Evolutionary conservation across 768 basidiomycete species (phyloP).

Genomic region (Tremella mesenterica): DNA sequence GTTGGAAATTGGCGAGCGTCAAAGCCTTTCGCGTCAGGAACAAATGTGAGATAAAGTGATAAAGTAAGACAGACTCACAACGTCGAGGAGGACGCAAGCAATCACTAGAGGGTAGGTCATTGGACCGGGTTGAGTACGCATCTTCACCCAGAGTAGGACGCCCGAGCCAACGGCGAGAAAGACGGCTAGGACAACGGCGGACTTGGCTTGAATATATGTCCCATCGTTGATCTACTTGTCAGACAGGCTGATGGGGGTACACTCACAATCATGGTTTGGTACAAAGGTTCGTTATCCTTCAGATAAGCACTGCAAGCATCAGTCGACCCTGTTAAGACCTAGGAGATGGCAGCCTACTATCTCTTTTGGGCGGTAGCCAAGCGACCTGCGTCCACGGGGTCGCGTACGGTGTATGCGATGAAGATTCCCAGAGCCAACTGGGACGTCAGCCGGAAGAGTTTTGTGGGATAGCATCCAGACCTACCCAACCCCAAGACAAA

Average conservation of each 20-base stretch:
- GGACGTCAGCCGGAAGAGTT: neutral
- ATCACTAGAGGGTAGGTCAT: constrained; percentile 40
- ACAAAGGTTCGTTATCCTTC: neutral
- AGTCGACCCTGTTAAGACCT: neutral
- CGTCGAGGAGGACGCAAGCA: constrained; percentile 37
- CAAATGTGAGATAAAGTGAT: neutral
- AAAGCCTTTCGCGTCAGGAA: constrained; percentile 20
- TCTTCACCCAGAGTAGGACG: constrained; percentile 36
- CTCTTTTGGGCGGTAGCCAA: constrained; percentile 19
- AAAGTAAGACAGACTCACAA: constrained; percentile 11
- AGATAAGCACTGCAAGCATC: constrained; percentile 8
- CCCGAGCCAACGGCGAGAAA: constrained; percentile 36
- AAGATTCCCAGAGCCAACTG: constrained; percentile 31
- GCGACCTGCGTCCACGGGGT: constrained; percentile 13
- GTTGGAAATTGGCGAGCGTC: constrained; percentile 28
- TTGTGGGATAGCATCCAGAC: neutral
- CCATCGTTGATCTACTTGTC: constrained; percentile 32
- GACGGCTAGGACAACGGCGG: constrained; percentile 29
- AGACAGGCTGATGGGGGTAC: neutral
- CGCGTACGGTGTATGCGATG: constrained; percentile 24
- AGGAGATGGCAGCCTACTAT: constrained; percentile 6
- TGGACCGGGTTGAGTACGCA: constrained; percentile 38
- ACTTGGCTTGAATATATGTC: constrained; percentile 37
- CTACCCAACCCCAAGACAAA: constrained; percentile 39
- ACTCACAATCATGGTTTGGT: constrained; percentile 13